These are phyloP conservation scores for Citrullus amarus DNA, from an alignment of 306 rosid species.

Conservation along the genomic window DNA sequence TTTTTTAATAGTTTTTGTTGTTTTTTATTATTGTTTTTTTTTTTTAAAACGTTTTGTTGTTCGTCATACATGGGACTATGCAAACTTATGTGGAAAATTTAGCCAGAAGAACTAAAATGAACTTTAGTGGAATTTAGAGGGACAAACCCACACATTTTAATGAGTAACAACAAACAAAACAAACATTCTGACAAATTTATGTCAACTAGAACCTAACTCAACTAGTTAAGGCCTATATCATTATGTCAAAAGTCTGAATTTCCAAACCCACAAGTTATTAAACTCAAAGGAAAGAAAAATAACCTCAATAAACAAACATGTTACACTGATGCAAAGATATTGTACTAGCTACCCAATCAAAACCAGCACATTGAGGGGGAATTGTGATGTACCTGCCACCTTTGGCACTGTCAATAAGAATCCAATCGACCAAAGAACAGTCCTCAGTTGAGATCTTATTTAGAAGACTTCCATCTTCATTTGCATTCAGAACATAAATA, in stretches of 20 bases:
- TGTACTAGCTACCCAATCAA: neutral
- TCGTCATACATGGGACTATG: neutral
- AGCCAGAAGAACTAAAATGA: neutral
- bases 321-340: neutral
- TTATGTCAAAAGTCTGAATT: neutral
- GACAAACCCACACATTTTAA: neutral
- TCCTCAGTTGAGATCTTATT: constrained; percentile 53
- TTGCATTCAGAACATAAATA: constrained; percentile 83
- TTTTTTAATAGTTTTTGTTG: too few relatives aligned
- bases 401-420: constrained; percentile 70
- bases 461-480: constrained; percentile 51
- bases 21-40: too few relatives aligned
- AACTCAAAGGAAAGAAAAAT: neutral
- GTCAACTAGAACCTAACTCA: neutral
- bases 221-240: neutral
- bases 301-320: neutral
- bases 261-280: neutral
- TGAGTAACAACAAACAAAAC: neutral
- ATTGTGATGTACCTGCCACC: constrained; percentile 60
- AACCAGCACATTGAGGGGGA: constrained; percentile 9
- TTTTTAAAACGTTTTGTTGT: too few relatives aligned
- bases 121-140: neutral
- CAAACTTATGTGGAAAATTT: neutral
- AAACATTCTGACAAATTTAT: neutral
- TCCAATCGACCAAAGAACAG: constrained; percentile 64